Evolutionary conservation across 73 alveolate species (phyloP).

Genomic region (Paramecium primaurelia): DNA sequence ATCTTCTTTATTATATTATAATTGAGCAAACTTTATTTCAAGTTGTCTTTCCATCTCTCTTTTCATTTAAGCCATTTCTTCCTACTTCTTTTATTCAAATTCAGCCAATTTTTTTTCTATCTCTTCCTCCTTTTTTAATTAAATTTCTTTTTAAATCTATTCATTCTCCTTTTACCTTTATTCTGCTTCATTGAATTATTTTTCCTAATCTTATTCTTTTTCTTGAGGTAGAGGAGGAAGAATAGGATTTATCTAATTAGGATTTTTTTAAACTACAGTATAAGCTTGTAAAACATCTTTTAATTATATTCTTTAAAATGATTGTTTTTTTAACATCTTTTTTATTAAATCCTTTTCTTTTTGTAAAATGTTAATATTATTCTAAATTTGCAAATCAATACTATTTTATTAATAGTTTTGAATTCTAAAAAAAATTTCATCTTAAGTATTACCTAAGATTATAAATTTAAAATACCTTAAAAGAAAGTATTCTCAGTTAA

Average conservation of each 20-base stretch:
- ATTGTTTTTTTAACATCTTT: not conserved
- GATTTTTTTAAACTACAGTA: not conserved
- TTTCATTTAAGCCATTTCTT: no score
- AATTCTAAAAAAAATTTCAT: not conserved
- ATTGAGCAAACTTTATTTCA: no score
- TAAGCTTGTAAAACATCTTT: not conserved
- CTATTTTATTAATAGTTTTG: no score
- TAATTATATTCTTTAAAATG: not conserved
- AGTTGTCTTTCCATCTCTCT: no score
- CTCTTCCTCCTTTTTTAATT: no score
- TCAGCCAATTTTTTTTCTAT: no score
- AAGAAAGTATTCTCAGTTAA: not conserved
- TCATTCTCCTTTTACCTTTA: no score
- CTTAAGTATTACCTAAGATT: not conserved
- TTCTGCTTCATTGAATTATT: not conserved
- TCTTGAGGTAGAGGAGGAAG: no score
- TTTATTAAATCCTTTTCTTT: not conserved
- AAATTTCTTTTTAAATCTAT: no score
- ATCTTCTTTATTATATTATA: no score
- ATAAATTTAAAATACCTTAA: not conserved
- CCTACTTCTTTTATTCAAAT: no score
- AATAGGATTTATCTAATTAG: no score
- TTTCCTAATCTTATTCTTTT: fast-evolving
- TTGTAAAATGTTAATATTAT: not conserved
- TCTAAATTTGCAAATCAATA: not conserved